Conservation (phyloP, 345 rosid genomes). For the Erodium maritimum region DNA sequence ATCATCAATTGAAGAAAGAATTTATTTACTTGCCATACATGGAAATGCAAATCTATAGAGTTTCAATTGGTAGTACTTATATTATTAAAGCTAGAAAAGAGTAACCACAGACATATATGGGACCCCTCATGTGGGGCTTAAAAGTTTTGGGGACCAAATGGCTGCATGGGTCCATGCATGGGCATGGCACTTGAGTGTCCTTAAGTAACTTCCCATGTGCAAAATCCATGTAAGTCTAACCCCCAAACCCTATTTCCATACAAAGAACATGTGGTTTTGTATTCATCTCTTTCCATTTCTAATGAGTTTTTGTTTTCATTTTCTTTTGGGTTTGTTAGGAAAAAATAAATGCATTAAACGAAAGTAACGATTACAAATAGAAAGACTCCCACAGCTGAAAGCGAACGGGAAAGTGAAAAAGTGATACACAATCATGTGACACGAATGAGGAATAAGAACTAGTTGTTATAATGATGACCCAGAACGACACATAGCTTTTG, state of each 20-base stretch:
- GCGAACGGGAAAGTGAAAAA: too few species aligned
- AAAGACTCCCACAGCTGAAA: too few species aligned
- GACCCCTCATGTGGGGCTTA: slow-evolving; percentile 28
- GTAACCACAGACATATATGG: slow-evolving; percentile 16
- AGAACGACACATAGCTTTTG: too few species aligned
- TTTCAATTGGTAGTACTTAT: not conserved
- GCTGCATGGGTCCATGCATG: slow-evolving; percentile 14
- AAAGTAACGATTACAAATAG: too few species aligned
- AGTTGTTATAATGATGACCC: too few species aligned
- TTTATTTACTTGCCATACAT: not conserved
- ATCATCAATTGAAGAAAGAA: too few species aligned
- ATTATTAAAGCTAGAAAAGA: not conserved
- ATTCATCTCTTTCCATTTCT: not conserved
- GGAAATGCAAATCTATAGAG: not conserved
- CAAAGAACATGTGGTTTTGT: not conserved
- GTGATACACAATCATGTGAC: too few species aligned
- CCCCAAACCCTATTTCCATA: not conserved
- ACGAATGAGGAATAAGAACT: too few species aligned
- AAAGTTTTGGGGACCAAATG: slow-evolving; percentile 27
- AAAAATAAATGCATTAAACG: too few species aligned
- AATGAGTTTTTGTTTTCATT: too few species aligned
- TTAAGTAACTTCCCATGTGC: slow-evolving; percentile 62
- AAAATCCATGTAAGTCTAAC: slow-evolving; percentile 5
- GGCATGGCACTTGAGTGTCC: slow-evolving; percentile 41
- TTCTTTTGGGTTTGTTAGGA: too few species aligned